Conservation (phyloP, 2,329 filamentous ascomycete species). For the Neofusicoccum parvum region DNA sequence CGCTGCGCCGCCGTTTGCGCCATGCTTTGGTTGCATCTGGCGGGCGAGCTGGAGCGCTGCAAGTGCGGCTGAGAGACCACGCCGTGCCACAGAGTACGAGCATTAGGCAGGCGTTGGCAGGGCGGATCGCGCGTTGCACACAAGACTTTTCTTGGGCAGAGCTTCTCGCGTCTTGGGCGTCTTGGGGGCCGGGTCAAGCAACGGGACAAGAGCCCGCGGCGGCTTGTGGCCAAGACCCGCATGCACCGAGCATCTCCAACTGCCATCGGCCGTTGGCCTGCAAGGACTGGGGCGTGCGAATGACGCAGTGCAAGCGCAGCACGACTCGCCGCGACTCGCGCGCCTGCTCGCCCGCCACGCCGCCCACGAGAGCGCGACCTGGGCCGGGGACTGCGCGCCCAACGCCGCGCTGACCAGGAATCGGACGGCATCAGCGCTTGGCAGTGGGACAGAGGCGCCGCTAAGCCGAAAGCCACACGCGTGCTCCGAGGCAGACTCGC, state of each 20-base stretch:
- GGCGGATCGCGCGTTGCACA: not conserved
- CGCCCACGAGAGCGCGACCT: not conserved
- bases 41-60: not conserved
- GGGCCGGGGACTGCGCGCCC: not conserved
- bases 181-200: constrained; percentile 7
- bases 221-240: not conserved
- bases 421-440: not conserved
- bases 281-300: not conserved
- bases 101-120: too few species aligned
- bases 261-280: not conserved
- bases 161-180: constrained; percentile 10
- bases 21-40: not conserved
- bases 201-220: not conserved
- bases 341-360: not conserved
- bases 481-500: not conserved
- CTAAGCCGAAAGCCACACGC: constrained; percentile 12
- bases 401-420: not conserved
- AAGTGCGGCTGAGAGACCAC: constrained; percentile 11
- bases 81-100: not conserved
- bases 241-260: not conserved
- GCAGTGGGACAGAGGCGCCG: not conserved
- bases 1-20: constrained; percentile 6
- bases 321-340: not conserved
- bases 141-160: constrained; percentile 10
- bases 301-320: not conserved